Evolutionary conservation across 2,329 filamentous ascomycete genomes (phyloP).

Genomic region (Fusarium luffae): DNA sequence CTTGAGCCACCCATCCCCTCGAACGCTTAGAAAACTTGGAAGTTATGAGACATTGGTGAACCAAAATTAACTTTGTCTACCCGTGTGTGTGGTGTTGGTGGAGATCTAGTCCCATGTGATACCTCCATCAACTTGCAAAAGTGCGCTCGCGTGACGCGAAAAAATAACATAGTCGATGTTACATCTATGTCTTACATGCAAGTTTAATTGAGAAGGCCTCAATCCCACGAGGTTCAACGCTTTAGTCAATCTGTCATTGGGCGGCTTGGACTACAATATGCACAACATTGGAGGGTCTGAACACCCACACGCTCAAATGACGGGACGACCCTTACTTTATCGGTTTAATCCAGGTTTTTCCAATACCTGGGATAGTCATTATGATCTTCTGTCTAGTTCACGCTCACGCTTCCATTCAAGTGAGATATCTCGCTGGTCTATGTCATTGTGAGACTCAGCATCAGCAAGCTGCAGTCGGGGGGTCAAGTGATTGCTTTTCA

Average conservation of each 20-base stretch:
- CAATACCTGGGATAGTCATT: background rate
- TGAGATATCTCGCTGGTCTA: background rate
- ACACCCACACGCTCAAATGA: background rate
- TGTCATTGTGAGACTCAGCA: background rate
- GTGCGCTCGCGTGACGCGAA: slow-evolving; percentile 28
- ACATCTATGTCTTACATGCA: slow-evolving; percentile 31
- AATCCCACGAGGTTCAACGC: background rate
- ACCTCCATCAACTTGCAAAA: slow-evolving; percentile 13
- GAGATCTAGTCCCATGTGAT: slow-evolving; percentile 35
- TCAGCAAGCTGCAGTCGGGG: background rate
- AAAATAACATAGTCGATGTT: slow-evolving; percentile 16
- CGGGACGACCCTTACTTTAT: background rate
- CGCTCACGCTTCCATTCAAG: background rate
- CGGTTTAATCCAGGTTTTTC: background rate
- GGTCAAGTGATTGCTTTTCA: slow-evolving; percentile 15
- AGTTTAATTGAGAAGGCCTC: slow-evolving; percentile 17
- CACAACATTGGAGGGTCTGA: background rate
- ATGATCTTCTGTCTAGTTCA: background rate
- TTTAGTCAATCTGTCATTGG: background rate
- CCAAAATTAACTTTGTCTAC: slow-evolving; percentile 7
- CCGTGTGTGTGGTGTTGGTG: slow-evolving; percentile 26
- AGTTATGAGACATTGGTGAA: slow-evolving; percentile 32
- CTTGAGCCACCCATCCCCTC: background rate
- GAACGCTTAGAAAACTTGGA: slow-evolving; percentile 21
- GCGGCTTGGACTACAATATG: background rate